A percentile compares a stretch with the other conserved stretches of the same genome.
Evolutionary conservation across 768 basidiomycete species (phyloP).

Genomic region (Galerina sulciceps): DNA sequence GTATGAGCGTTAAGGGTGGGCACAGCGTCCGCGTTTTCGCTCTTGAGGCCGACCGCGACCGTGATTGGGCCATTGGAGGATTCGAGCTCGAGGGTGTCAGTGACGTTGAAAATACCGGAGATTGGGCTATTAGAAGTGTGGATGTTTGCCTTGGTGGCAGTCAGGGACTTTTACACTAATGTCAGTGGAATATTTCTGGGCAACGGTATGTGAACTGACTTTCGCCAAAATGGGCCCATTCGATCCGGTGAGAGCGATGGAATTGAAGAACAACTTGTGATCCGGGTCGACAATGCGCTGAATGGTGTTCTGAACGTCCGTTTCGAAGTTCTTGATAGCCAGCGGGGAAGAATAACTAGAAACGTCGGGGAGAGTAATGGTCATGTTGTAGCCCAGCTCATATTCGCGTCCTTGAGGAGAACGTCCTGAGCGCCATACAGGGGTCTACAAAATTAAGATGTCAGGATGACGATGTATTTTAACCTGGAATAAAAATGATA

Average conservation of each 20-base stretch:
- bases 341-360: background rate
- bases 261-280: slow-evolving; percentile 4
- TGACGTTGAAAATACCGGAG: slow-evolving; percentile 6
- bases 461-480: background rate
- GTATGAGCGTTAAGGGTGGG: background rate
- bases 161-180: background rate
- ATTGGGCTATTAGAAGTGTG: background rate
- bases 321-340: slow-evolving; percentile 2
- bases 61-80: slow-evolving; percentile 1
- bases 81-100: background rate
- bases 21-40: background rate
- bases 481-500: background rate
- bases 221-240: slow-evolving; percentile 5
- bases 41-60: slow-evolving; percentile 3
- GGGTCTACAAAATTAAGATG: background rate
- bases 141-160: background rate
- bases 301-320: background rate
- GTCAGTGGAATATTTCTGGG: background rate
- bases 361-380: background rate
- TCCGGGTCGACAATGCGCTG: background rate
- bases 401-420: background rate
- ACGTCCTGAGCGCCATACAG: background rate
- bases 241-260: slow-evolving; percentile 3
- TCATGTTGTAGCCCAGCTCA: background rate
- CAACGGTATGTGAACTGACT: background rate